Evolutionary conservation across 768 basidiomycete species (phyloP).

Genomic region (Phanerodontia chrysosporium): DNA sequence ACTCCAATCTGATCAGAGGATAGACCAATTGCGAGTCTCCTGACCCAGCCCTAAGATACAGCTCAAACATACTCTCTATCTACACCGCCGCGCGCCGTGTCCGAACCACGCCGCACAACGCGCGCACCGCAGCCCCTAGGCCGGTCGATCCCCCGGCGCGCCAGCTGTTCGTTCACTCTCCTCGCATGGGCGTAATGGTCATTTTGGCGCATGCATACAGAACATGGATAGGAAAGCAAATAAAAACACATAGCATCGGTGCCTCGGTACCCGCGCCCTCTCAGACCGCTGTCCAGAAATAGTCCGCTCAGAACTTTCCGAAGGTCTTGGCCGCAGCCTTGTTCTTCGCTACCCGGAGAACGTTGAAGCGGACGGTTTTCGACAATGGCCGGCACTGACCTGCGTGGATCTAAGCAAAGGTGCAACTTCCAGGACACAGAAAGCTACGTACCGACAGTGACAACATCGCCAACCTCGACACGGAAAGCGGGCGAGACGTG

Average conservation of each 20-base stretch:
- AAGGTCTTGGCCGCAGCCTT: constrained; percentile 90
- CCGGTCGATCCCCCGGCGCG: no score
- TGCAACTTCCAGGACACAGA: background rate
- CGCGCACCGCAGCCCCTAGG: no score
- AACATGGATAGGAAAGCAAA: constrained; percentile 28
- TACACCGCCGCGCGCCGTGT: background rate
- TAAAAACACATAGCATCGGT: constrained; percentile 25
- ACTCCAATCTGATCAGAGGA: background rate
- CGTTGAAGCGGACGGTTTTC: constrained; percentile 99
- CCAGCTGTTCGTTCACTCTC: background rate
- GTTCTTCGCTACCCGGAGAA: constrained; percentile 90
- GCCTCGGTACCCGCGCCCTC: constrained; percentile 6
- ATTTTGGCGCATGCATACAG: constrained; percentile 28
- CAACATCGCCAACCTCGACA: constrained; percentile 88
- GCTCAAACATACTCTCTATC: background rate
- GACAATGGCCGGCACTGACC: constrained; percentile 99
- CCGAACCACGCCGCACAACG: no score
- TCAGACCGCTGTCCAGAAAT: background rate
- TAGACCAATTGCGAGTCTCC: background rate
- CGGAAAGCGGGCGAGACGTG: constrained; percentile 99
- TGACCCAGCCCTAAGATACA: background rate
- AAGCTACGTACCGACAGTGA: constrained; percentile 81
- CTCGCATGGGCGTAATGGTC: constrained; percentile 17
- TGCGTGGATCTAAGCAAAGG: constrained; percentile 24
- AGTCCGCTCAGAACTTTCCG: constrained; percentile 75